Percentiles rank a stretch among this genome's conserved stretches.
Conservation (phyloP, 345 rosid species). For the Corchorus capsularis region DNA sequence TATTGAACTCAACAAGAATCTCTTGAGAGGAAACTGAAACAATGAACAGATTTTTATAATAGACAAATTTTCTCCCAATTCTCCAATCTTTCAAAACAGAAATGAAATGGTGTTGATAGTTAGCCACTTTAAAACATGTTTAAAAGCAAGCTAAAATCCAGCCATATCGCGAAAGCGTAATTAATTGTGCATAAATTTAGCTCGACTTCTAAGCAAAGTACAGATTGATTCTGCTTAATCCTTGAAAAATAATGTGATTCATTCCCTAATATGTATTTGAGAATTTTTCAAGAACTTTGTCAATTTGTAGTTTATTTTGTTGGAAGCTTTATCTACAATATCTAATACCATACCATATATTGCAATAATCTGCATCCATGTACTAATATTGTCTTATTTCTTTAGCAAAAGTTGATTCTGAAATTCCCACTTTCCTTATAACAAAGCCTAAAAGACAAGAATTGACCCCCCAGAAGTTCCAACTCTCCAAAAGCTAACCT, state of each 20-base stretch:
- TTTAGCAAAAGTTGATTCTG: slow-evolving; percentile 3
- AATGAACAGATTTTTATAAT: slow-evolving; percentile 11
- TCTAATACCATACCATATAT: no score
- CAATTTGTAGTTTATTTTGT: neutral
- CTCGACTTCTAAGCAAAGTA: neutral
- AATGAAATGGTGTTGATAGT: neutral
- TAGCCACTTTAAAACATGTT: neutral
- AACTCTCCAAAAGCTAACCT: slow-evolving; percentile 8
- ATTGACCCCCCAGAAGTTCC: slow-evolving; percentile 20
- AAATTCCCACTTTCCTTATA: slow-evolving; percentile 2
- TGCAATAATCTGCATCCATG: neutral
- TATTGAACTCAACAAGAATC: neutral
- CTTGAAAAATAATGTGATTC: neutral
- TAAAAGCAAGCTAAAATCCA: slow-evolving; percentile 11
- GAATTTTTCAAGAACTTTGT: neutral
- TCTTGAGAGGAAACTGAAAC: neutral
- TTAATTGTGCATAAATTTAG: slow-evolving; percentile 9
- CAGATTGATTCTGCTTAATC: neutral
- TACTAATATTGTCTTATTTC: neutral
- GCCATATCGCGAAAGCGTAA: neutral
- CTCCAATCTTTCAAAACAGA: neutral
- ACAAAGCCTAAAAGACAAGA: slow-evolving; percentile 22
- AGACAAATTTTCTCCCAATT: neutral
- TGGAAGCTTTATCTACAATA: neutral
- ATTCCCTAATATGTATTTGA: neutral